Evolutionary conservation across 1,139 yeast genomes (phyloP), one percentile per base, ranked within the genome.

Genomic region (Pichia sp.): DNA sequence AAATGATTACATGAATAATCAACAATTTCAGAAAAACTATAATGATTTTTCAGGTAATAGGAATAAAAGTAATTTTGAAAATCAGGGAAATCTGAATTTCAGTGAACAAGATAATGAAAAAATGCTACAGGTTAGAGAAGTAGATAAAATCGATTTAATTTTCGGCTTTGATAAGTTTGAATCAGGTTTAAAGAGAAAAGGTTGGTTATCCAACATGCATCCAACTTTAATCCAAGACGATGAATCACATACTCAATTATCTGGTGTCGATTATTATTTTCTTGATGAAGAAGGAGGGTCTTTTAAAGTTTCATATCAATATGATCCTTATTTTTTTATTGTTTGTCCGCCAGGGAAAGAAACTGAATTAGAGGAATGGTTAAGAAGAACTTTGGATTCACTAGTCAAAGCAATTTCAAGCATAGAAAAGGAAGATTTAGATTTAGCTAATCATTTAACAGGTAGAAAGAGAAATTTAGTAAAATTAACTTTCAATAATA

Each of bases 281-380:
- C 65, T 93, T n/a, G 97, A 91, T 59, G 96, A 87, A 55, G 96
- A 89, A 63, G 99, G 99, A 33, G 98, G 97, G 3, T 78, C 86
- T 29, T 93, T 93, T 68, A 91, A 89, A 59, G 80, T 89, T 3
- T 83, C 95, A 0, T 63, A 85, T 16, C 81, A 76, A 47, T 86
- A 76, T 58, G 91, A 87, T 56, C 98, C 99, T 0, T 93, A 93
- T 60, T 85, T 93, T 57, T 75, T 82, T 42, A 65, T 93, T n/a
- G 72, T 78, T 8, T 78, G 88, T 48, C 67, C 74, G 26, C 74
- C 76, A 3, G 82, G 78, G 0, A 70, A 70, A 40, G 95, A 85
- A 50, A 69, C 80, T 1, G 96, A 86, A 52, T 88, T 88, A 7
- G 98, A 91, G 61, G 97, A 91, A 56, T 81, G 76, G 61, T 56